Conservation (phyloP, 257 asterid species). For the Solanum piurae region DNA sequence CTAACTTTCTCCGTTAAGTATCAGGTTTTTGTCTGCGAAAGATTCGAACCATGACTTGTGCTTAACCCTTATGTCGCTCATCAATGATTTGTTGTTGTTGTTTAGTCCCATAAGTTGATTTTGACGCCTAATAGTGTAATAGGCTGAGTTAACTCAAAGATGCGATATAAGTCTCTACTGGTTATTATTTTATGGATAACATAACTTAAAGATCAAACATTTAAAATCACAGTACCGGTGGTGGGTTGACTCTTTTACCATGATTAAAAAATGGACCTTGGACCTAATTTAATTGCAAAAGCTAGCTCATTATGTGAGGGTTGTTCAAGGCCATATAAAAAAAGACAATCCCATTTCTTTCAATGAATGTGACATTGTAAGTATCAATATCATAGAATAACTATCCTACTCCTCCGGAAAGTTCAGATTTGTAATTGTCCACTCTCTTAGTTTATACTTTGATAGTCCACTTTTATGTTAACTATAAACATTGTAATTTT, state of each 20-base stretch:
- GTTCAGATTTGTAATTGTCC: not conserved
- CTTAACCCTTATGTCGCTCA: not conserved
- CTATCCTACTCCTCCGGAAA: not conserved
- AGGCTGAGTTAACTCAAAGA: not conserved
- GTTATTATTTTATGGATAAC: not conserved
- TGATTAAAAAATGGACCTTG: not conserved
- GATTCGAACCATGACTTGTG: not conserved
- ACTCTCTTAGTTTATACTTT: not conserved
- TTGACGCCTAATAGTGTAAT: not conserved
- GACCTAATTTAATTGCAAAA: not conserved
- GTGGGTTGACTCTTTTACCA: not conserved
- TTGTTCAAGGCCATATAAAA: not conserved
- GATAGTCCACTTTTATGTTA: not conserved
- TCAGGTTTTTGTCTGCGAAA: not conserved
- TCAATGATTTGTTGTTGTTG: not conserved
- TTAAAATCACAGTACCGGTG: not conserved
- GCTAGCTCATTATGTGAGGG: not conserved
- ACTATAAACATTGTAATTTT: not conserved
- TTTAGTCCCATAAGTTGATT: not conserved
- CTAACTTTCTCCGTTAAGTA: not conserved
- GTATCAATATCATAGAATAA: not conserved
- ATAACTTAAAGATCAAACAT: not conserved
- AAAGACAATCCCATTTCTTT: not conserved
- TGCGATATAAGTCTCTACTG: not conserved
- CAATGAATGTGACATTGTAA: not conserved